These are phyloP conservation scores for Falciphora oryzae DNA, from an alignment of 2,329 filamentous ascomycete species.

Conservation along the genomic window DNA sequence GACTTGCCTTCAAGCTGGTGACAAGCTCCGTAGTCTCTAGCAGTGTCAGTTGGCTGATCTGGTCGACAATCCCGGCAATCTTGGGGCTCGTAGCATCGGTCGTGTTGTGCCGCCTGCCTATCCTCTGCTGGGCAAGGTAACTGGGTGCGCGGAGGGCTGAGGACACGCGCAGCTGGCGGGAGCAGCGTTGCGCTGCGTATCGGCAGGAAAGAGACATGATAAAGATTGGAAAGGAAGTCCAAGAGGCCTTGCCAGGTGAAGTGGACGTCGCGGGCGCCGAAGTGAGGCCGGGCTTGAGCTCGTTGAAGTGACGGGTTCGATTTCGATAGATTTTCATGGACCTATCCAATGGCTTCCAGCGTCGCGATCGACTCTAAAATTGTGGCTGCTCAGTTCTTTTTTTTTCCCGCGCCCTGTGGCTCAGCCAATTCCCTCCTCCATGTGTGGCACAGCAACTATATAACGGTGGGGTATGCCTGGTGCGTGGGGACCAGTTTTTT, in stretches of 20 bases:
- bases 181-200: conserved; percentile 59
- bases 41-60: conserved; percentile 97
- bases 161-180: conserved; percentile 52
- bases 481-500: neutral
- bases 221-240: neutral
- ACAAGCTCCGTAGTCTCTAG: conserved; percentile 97
- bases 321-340: neutral
- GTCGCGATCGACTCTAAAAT: neutral
- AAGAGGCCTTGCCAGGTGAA: neutral
- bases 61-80: conserved; percentile 90
- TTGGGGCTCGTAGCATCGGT: conserved; percentile 82
- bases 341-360: neutral
- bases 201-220: conserved; percentile 58
- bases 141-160: conserved; percentile 39
- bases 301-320: neutral
- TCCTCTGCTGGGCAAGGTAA: conserved; percentile 40
- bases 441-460: neutral
- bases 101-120: conserved; percentile 77
- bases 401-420: neutral
- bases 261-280: neutral
- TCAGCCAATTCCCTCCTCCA: neutral
- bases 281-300: neutral
- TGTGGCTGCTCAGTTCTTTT: neutral
- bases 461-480: neutral
- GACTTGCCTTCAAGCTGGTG: conserved; percentile 79